phyloP scores from a whole-genome alignment of 202 grass and related monocot species.

The Setaria italica region DNA sequence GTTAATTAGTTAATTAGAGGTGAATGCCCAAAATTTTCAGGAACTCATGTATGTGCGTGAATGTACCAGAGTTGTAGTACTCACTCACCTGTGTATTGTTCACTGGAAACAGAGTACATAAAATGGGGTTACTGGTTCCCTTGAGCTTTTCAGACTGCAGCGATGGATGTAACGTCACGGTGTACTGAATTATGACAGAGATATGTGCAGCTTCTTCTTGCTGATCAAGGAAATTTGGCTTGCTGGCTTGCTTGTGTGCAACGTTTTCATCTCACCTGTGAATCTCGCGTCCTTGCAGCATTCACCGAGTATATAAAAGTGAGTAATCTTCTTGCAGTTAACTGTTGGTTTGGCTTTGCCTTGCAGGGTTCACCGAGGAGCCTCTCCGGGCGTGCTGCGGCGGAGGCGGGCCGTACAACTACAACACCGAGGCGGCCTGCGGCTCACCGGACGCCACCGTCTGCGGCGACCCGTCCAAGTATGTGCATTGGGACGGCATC shows the following conservation, averaged over 20 bases:
- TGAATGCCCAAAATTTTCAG: no score
- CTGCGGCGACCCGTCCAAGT: slow-evolving; percentile 48
- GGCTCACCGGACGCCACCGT: slow-evolving; percentile 41
- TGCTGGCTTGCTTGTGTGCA: background rate
- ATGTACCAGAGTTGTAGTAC: no score
- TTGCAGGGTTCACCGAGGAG: slow-evolving; percentile 53
- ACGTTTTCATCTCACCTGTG: no score
- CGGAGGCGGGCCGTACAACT: slow-evolving; percentile 64
- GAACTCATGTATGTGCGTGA: no score
- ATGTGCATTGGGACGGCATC: slow-evolving; percentile 65
- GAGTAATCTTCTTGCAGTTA: background rate
- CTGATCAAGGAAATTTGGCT: background rate
- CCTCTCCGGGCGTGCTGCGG: slow-evolving; percentile 66
- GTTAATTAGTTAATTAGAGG: no score
- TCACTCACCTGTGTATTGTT: background rate
- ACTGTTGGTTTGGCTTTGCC: background rate
- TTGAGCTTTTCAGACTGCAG: no score
- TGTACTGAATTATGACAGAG: background rate
- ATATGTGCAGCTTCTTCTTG: background rate
- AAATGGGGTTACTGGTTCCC: no score
- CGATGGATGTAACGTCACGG: no score
- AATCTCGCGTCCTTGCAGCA: background rate
- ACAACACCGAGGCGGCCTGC: slow-evolving; percentile 38
- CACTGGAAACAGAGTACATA: background rate
- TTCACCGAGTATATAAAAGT: no score